Conservation (phyloP, 148 eudicot genomes). For the Bassia scoparia region DNA sequence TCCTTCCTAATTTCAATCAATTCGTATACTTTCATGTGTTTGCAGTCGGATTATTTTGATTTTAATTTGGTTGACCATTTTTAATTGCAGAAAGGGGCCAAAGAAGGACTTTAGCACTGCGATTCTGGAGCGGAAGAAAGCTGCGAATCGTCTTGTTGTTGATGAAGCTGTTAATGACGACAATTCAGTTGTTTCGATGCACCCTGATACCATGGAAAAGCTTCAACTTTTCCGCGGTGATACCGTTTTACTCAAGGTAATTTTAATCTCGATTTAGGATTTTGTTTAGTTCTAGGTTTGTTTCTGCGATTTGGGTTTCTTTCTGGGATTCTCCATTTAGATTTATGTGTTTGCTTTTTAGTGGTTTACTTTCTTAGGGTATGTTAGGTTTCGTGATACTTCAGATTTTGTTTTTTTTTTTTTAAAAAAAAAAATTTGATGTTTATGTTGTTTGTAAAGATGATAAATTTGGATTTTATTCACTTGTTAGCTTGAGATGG, state of each 20-base stretch:
- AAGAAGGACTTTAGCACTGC: slow-evolving; percentile 82
- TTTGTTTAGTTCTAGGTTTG: background rate
- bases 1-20: slow-evolving; percentile 13
- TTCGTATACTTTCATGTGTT: background rate
- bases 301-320: background rate
- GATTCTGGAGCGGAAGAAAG: slow-evolving; percentile 71
- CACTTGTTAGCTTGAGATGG: too few species aligned
- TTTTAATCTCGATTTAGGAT: background rate
- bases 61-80: background rate
- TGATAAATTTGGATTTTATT: too few species aligned
- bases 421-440: too few species aligned
- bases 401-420: too few species aligned
- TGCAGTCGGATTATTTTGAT: background rate
- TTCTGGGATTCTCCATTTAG: background rate
- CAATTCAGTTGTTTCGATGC: slow-evolving; percentile 70
- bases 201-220: slow-evolving; percentile 86
- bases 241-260: slow-evolving; percentile 74
- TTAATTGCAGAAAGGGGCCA: slow-evolving; percentile 51
- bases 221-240: slow-evolving; percentile 86
- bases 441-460: too few species aligned
- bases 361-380: too few species aligned
- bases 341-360: too few species aligned
- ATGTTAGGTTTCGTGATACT: too few species aligned
- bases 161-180: slow-evolving; percentile 82
- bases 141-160: slow-evolving; percentile 68